Percentiles rank a stretch among this genome's conserved stretches.
Conservation (phyloP, 2,329 filamentous ascomycete species). For the Neospermospora avenae region DNA sequence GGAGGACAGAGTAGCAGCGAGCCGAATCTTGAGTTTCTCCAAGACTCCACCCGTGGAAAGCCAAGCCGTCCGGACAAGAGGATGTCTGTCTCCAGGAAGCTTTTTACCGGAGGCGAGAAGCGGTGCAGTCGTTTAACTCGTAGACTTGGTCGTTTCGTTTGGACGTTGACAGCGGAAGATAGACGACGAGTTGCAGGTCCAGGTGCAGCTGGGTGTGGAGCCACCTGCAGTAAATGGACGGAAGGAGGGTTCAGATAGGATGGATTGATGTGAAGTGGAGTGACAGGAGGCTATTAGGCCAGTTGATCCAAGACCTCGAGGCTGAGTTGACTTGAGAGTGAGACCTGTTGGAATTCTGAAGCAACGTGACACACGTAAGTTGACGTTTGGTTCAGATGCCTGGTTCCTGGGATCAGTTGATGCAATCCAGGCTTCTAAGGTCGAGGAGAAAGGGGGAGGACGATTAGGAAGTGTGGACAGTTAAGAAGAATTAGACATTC, state of each 20-base stretch:
- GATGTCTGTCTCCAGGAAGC: conserved; percentile 1
- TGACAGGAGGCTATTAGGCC: not conserved
- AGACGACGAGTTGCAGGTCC: not conserved
- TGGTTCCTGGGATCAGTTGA: not conserved
- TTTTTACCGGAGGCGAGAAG: conserved; percentile 8
- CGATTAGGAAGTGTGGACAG: too few species aligned
- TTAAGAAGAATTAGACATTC: too few species aligned
- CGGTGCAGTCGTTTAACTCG: not conserved
- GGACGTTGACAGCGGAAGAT: conserved; percentile 1
- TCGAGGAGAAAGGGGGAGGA: too few species aligned
- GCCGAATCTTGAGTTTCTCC: conserved; percentile 2
- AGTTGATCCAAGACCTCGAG: not conserved
- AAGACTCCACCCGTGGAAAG: not conserved
- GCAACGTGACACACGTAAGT: not conserved
- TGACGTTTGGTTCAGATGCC: not conserved
- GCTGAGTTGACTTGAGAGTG: not conserved
- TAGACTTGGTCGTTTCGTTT: not conserved
- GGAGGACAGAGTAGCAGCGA: not conserved
- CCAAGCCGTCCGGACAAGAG: conserved; percentile 7
- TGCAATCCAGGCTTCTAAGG: not conserved
- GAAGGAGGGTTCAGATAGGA: not conserved
- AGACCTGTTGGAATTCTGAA: not conserved
- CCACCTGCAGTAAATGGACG: not conserved
- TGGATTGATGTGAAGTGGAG: not conserved
- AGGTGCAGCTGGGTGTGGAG: not conserved